These are phyloP conservation scores for Yamadazyma diddensiae DNA, from an alignment of 1,139 yeast genomes.

Conservation along the genomic window DNA sequence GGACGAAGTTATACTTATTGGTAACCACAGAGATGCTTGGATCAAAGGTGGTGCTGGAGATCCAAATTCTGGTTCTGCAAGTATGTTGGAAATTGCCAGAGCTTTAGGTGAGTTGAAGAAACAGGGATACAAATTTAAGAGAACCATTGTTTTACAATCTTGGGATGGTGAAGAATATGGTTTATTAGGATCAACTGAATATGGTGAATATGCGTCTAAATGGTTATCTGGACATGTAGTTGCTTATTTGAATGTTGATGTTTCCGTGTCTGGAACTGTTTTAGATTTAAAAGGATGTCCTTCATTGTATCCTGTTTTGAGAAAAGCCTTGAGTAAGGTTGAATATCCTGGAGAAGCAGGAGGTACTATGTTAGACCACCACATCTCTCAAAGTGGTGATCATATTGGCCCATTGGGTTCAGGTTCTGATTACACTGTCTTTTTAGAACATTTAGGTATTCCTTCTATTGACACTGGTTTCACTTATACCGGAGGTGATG, in stretches of 20 bases:
- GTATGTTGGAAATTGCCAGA: slow-evolving; percentile 42
- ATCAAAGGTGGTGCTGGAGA: slow-evolving; percentile 55
- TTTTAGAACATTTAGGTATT: slow-evolving; percentile 46
- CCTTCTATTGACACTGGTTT: slow-evolving; percentile 43
- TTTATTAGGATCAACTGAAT: slow-evolving; percentile 46
- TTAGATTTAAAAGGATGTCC: slow-evolving; percentile 40
- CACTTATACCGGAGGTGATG: slow-evolving; percentile 20
- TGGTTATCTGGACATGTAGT: slow-evolving; percentile 36
- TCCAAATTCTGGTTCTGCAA: slow-evolving; percentile 46
- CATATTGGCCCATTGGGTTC: slow-evolving; percentile 37
- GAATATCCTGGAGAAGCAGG: slow-evolving; percentile 46
- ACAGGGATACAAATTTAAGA: slow-evolving; percentile 38
- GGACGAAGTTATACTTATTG: slow-evolving; percentile 42
- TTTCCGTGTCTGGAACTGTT: slow-evolving; percentile 34
- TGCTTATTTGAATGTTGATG: slow-evolving; percentile 45
- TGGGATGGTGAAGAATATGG: slow-evolving; percentile 52
- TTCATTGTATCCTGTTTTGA: slow-evolving; percentile 30
- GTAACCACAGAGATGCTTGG: slow-evolving; percentile 52
- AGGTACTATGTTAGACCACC: slow-evolving; percentile 58
- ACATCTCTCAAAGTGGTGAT: slow-evolving; percentile 33
- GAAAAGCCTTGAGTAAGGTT: slow-evolving; percentile 31
- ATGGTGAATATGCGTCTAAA: slow-evolving; percentile 40
- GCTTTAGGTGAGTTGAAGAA: slow-evolving; percentile 46
- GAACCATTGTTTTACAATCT: slow-evolving; percentile 39
- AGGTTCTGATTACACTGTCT: slow-evolving; percentile 48